phyloP scores from a whole-genome alignment of 495 filamentous ascomycete genomes.

The Talaromyces trachyspermus region DNA sequence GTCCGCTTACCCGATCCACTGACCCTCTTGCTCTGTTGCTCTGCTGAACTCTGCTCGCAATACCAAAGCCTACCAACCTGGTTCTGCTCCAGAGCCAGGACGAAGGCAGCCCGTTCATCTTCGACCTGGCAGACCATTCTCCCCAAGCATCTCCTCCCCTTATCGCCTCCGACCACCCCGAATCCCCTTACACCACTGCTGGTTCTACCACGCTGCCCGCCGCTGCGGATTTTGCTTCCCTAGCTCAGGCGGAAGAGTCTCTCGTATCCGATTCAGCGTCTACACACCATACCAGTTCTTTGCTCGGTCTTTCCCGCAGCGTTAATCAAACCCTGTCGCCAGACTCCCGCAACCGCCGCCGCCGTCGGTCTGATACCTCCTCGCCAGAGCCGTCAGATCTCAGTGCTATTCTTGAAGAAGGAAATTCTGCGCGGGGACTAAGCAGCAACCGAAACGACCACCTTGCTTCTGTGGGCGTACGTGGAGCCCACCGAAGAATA shows the following conservation, averaged over 20 bases:
- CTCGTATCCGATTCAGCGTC: not conserved
- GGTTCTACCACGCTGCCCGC: constrained; percentile 14
- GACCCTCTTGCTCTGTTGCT: not conserved
- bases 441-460: constrained; percentile 16
- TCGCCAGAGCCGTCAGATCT: constrained; percentile 2
- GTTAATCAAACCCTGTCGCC: constrained; percentile 6
- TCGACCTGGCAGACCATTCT: constrained; percentile 61
- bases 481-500: constrained; percentile 14
- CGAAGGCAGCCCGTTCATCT: constrained; percentile 38
- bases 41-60: not conserved
- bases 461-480: constrained; percentile 17
- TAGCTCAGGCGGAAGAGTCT: not conserved
- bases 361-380: constrained; percentile 19
- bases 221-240: not conserved
- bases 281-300: not conserved
- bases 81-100: constrained; percentile 43
- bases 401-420: not conserved
- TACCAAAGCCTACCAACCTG: constrained; percentile 41
- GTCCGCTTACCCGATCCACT: not conserved
- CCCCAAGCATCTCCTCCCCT: constrained; percentile 42
- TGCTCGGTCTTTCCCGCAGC: not conserved
- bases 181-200: constrained; percentile 32
- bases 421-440: not conserved
- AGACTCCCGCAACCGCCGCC: constrained; percentile 23
- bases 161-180: constrained; percentile 51